Evolutionary conservation across 169 alveolate genomes (phyloP).

Genomic region (Cardiosporidium cionae): DNA sequence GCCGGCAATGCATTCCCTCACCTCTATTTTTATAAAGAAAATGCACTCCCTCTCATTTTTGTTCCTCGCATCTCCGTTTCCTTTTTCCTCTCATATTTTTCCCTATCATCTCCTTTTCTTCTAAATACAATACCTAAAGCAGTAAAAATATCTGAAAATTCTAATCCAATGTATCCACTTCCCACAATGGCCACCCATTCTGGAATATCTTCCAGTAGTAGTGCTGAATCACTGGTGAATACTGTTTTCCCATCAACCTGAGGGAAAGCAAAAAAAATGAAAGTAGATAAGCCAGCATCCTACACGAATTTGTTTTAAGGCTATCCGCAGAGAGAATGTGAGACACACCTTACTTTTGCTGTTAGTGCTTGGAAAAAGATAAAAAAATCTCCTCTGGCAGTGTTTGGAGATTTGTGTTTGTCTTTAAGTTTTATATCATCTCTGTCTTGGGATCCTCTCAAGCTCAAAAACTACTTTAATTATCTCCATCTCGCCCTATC

Average conservation of each 20-base stretch:
- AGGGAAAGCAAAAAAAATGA: neutral
- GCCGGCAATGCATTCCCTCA: too few species aligned
- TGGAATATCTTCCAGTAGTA: conserved; percentile 27
- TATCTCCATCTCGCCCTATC: neutral
- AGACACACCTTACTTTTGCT: too few species aligned
- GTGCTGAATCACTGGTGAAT: conserved; percentile 48
- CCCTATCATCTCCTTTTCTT: neutral
- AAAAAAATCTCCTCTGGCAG: neutral
- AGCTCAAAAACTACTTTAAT: too few species aligned
- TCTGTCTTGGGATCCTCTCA: too few species aligned
- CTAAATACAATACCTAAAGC: conserved; percentile 41
- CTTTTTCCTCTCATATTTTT: neutral
- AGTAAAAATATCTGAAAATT: conserved; percentile 46
- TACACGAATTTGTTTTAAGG: too few species aligned
- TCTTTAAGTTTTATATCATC: too few species aligned
- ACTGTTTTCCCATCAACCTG: neutral
- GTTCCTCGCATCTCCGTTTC: neutral
- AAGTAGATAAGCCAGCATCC: neutral
- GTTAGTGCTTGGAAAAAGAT: neutral
- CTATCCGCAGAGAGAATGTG: too few species aligned
- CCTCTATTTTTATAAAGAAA: too few species aligned
- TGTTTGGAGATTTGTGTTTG: too few species aligned
- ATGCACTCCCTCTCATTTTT: too few species aligned
- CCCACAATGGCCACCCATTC: conserved; percentile 38
- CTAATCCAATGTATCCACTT: conserved; percentile 47